Base-by-base conservation (phyloP, 2,329 filamentous ascomycete genomes). In the Leptodontidium sp. region DNA sequence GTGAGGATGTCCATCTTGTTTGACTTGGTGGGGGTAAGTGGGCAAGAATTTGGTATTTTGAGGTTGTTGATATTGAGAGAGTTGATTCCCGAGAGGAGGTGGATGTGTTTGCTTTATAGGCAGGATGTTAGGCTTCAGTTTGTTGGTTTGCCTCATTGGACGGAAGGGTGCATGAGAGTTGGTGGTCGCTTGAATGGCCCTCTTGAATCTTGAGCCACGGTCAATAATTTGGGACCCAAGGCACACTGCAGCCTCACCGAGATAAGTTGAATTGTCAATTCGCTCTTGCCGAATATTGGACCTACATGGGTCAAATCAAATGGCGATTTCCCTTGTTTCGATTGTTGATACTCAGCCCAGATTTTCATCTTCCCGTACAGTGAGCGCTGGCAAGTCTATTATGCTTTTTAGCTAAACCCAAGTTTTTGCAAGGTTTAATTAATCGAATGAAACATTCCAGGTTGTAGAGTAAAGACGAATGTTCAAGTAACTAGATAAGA, bases 1-100 rank as follows among this genome's bases (percentile, higher is more conserved):
- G 12, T 12, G 58, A 61, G 40, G 43, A 61, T 11, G 17, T 61
- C 43, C 58, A 35, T 61, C 17, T 29, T 61, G 38, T 1, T 61
- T 15, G 21, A 26, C n/a, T 14, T 21, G 21, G 21, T 21, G 21
- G 21, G 21, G 21, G 21, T 21, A 21, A 21, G 21, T 21, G 21
- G 21, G 21, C 21, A 21, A 21, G 21, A 21, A 21, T 21, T 21
- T 21, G 21, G 21, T 21, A 21, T 21, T 21, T 40, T 21, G 32
- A 5, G n/a, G 32, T 59, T 38, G 14, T 11, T 40, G 26, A 38
- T 43, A 32, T 24, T 59, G 55, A 59, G 15, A 38, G 11, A 8
- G 40, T 45, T 45, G 40, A 45, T 14, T 8, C 11, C 15, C 2
- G 11, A 11, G 40, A 45, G 40, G 4, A 17, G 40, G 3, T 14